A percentile compares a stretch with the other conserved stretches of the same genome.
Conservation (phyloP, 257 asterid species). For the Solanum commersonii region DNA sequence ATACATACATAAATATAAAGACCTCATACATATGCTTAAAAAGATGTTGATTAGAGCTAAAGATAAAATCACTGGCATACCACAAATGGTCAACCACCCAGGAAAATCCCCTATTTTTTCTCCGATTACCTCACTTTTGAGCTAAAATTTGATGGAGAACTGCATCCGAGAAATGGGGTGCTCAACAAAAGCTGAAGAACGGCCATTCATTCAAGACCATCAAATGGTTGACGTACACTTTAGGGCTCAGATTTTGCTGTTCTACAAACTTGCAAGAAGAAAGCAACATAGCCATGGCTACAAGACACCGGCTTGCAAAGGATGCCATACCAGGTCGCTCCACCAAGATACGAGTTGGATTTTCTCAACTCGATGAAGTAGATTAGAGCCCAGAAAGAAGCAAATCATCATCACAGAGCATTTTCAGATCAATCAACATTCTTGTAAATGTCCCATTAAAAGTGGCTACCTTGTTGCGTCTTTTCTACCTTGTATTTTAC, state of each 20-base stretch:
- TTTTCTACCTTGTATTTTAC: not conserved
- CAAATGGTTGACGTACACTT: not conserved
- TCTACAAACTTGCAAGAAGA: not conserved
- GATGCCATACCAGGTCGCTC: not conserved
- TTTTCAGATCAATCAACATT: not conserved
- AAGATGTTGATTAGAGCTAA: no score
- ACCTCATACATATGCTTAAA: no score
- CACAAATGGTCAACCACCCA: not conserved
- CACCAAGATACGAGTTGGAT: not conserved
- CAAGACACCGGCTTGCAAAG: not conserved
- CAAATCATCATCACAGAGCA: not conserved
- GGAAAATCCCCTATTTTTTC: not conserved
- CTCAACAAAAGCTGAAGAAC: not conserved
- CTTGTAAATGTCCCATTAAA: not conserved
- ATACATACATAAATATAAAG: no score
- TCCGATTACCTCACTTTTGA: not conserved
- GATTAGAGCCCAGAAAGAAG: not conserved
- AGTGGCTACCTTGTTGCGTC: not conserved
- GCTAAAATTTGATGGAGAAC: not conserved
- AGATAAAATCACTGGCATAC: not conserved
- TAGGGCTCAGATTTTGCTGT: not conserved
- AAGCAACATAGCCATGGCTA: not conserved
- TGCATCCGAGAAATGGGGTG: not conserved
- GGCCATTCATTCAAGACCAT: not conserved
- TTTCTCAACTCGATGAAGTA: not conserved